Percentiles rank a stretch among this genome's conserved stretches.
phyloP scores from a whole-genome alignment of 345 rosid genomes.

The Zanthoxylum bungeanum region DNA sequence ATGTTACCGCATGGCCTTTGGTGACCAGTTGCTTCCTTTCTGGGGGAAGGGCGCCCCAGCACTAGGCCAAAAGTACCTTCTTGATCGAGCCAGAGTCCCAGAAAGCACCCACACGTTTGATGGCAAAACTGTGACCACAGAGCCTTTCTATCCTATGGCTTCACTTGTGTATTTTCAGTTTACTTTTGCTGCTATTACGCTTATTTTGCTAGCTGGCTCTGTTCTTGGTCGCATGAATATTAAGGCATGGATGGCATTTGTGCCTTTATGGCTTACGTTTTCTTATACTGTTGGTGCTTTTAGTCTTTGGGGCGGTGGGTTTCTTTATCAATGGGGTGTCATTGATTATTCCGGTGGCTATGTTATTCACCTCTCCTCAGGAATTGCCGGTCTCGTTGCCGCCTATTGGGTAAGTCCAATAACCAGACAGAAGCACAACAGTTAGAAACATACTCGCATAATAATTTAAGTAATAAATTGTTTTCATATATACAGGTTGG shows the following conservation, averaged over 20 bases:
- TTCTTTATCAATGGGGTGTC: slow-evolving; percentile 74
- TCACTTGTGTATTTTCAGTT: slow-evolving; percentile 70
- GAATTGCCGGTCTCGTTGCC: slow-evolving; percentile 68
- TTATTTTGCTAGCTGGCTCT: slow-evolving; percentile 65
- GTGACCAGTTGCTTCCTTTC: too few species aligned
- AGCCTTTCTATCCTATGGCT: neutral
- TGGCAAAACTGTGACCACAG: too few species aligned
- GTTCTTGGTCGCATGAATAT: slow-evolving; percentile 81
- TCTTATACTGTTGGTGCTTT: slow-evolving; percentile 76
- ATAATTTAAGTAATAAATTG: too few species aligned
- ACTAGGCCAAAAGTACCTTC: too few species aligned
- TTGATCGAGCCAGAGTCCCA: too few species aligned
- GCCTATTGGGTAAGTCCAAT: slow-evolving; percentile 78
- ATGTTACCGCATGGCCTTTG: too few species aligned
- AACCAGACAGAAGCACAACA: too few species aligned
- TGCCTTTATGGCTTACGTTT: slow-evolving; percentile 70
- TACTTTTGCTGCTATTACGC: slow-evolving; percentile 73
- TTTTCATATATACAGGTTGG: too few species aligned
- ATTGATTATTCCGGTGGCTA: slow-evolving; percentile 81
- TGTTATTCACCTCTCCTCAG: slow-evolving; percentile 78
- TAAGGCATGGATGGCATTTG: slow-evolving; percentile 85
- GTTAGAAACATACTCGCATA: too few species aligned
- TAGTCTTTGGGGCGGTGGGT: slow-evolving; percentile 80
- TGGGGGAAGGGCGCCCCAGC: too few species aligned
- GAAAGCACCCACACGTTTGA: too few species aligned